phyloP scores from a whole-genome alignment of 495 filamentous ascomycete genomes.

The Patellaria atrata region DNA sequence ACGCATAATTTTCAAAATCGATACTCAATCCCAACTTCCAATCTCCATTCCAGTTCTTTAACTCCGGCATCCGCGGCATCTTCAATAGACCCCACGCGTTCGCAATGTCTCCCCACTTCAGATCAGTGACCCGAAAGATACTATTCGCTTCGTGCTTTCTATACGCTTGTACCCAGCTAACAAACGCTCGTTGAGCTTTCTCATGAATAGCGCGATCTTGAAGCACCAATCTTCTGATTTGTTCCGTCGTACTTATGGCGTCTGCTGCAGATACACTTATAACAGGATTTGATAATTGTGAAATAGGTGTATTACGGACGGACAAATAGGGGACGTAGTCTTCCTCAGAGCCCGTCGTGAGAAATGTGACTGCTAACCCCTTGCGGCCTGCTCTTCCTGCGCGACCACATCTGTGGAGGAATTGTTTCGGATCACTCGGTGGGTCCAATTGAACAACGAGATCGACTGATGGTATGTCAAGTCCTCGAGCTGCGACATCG shows the following conservation, averaged over 20 bases:
- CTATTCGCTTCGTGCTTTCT: constrained; percentile 79
- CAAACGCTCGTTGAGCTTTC: constrained; percentile 78
- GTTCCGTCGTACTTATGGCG: constrained; percentile 34
- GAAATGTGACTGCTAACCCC: constrained; percentile 70
- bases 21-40: constrained; percentile 45
- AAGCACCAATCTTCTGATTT: constrained; percentile 46
- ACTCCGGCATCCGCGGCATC: constrained; percentile 89
- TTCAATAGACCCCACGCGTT: constrained; percentile 70
- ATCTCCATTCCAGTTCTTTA: constrained; percentile 53
- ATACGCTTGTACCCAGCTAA: constrained; percentile 82
- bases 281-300: constrained; percentile 37
- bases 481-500: constrained; percentile 70
- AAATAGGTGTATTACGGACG: constrained; percentile 77
- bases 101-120: constrained; percentile 73
- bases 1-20: constrained; percentile 48
- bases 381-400: constrained; percentile 78
- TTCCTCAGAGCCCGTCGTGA: constrained; percentile 71
- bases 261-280: constrained; percentile 40
- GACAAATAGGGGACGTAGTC: constrained; percentile 81
- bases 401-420: constrained; percentile 87
- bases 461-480: constrained; percentile 92
- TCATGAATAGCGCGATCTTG: constrained; percentile 75
- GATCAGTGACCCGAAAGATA: constrained; percentile 73
- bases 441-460: constrained; percentile 87
- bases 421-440: constrained; percentile 83